phyloP scores from a whole-genome alignment of 768 basidiomycete genomes.

The Russula lepida region DNA sequence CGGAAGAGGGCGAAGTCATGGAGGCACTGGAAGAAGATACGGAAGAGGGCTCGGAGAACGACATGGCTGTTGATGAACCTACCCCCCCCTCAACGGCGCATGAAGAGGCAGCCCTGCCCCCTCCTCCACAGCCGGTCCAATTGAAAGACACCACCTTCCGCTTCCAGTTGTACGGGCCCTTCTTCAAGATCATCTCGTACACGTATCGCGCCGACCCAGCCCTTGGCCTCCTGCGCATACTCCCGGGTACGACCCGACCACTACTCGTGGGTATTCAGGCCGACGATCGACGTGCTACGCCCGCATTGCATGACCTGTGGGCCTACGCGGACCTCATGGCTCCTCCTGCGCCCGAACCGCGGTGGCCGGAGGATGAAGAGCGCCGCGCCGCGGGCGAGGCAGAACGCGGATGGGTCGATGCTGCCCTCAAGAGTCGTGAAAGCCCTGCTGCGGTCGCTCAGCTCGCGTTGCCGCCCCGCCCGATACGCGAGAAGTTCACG shows the following conservation, averaged over 20 bases:
- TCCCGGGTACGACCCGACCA: constrained; percentile 12
- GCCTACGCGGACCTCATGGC: constrained; percentile 15
- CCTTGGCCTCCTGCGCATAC: constrained; percentile 9
- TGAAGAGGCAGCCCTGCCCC: not conserved
- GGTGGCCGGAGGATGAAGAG: constrained; percentile 16
- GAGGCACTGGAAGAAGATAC: not conserved
- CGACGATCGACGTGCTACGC: constrained; percentile 9
- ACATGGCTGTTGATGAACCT: constrained; percentile 2
- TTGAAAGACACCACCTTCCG: constrained; percentile 19
- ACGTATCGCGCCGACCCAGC: constrained; percentile 8
- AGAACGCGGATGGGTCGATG: constrained; percentile 19
- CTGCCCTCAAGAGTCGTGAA: constrained; percentile 5
- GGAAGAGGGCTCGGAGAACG: constrained; percentile 1
- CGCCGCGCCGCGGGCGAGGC: constrained; percentile 17
- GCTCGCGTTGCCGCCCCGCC: constrained; percentile 10
- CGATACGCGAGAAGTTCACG: constrained; percentile 11
- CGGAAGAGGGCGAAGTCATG: constrained; percentile 12
- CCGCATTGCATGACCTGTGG: constrained; percentile 15
- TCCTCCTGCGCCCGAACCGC: constrained; percentile 5
- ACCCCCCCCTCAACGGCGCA: not conserved
- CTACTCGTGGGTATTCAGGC: constrained; percentile 13
- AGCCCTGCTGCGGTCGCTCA: constrained; percentile 15
- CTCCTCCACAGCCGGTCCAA: not conserved
- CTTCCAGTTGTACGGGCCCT: constrained; percentile 18
- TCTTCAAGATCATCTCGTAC: constrained; percentile 19